Evolutionary conservation across 768 basidiomycete genomes (phyloP).

Genomic region (Boletus rubescentipes): DNA sequence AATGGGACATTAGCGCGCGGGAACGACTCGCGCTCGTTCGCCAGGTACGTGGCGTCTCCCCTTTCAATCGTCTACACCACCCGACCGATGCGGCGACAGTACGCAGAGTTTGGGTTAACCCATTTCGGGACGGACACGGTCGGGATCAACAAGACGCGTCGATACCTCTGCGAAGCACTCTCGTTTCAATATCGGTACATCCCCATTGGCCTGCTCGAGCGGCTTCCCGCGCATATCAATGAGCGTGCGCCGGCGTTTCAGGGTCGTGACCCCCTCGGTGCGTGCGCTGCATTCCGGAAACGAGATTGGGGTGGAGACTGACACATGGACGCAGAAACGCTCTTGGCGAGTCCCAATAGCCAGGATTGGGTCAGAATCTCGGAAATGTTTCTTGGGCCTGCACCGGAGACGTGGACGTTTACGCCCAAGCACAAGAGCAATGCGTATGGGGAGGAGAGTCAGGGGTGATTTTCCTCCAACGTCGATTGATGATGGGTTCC

Average conservation of each 20-base stretch:
- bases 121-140: slow-evolving; percentile 87
- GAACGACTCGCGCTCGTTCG: slow-evolving; percentile 80
- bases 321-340: slow-evolving; percentile 57
- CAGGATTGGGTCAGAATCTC: slow-evolving; percentile 91
- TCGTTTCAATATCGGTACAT: slow-evolving; percentile 97
- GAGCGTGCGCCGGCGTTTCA: slow-evolving; percentile 87
- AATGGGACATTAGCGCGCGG: slow-evolving; percentile 89
- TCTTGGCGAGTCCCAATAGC: slow-evolving; percentile 77
- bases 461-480: slow-evolving; percentile 46
- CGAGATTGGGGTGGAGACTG: background rate
- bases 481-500: no score
- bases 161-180: slow-evolving; percentile 93
- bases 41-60: slow-evolving; percentile 47
- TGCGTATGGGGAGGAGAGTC: slow-evolving; percentile 60
- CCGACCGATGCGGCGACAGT: slow-evolving; percentile 49
- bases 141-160: slow-evolving; percentile 86
- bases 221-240: slow-evolving; percentile 77
- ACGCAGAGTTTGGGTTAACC: slow-evolving; percentile 81
- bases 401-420: slow-evolving; percentile 81
- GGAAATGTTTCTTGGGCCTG: slow-evolving; percentile 92
- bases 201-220: slow-evolving; percentile 89
- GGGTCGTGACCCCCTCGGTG: slow-evolving; percentile 87
- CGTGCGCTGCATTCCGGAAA: no score
- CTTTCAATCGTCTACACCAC: background rate
- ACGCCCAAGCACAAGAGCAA: slow-evolving; percentile 96